Percentiles rank a stretch among this genome's conserved stretches.
These are phyloP conservation scores for Papilionanthe hybrid DNA, from an alignment of 116 monocot genomes.

Conservation along the genomic window DNA sequence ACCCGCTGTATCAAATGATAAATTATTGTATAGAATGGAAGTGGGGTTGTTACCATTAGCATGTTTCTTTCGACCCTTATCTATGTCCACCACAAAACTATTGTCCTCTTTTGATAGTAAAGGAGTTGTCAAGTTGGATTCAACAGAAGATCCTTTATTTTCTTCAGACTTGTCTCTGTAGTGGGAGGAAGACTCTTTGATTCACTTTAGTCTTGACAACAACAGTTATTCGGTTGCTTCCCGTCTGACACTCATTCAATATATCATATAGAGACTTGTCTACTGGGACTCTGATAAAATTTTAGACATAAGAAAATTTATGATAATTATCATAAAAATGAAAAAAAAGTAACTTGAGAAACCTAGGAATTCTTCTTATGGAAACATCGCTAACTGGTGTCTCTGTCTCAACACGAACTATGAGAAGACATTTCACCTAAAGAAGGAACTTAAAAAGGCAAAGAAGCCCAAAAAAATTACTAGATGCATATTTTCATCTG, in stretches of 20 bases:
- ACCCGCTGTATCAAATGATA: too few species aligned
- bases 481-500: neutral
- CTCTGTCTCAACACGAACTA: conserved; percentile 97
- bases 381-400: conserved; percentile 98
- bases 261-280: conserved; percentile 99
- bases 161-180: conserved; percentile 24
- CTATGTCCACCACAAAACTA: conserved; percentile 54
- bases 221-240: conserved; percentile 96
- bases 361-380: conserved; percentile 97
- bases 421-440: conserved; percentile 96
- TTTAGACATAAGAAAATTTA: conserved; percentile 1
- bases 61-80: conserved; percentile 35
- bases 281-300: conserved; percentile 77
- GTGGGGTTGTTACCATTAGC: conserved; percentile 28
- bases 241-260: conserved; percentile 95
- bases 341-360: conserved; percentile 3
- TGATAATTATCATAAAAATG: conserved; percentile 6
- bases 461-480: neutral
- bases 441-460: neutral
- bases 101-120: conserved; percentile 39
- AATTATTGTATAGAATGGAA: too few species aligned
- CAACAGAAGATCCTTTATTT: conserved; percentile 22
- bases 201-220: conserved; percentile 75
- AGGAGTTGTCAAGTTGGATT: conserved; percentile 40
- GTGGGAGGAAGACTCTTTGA: conserved; percentile 18